phyloP scores from a whole-genome alignment of 208 protist species.

The Porcisia hertigi region DNA sequence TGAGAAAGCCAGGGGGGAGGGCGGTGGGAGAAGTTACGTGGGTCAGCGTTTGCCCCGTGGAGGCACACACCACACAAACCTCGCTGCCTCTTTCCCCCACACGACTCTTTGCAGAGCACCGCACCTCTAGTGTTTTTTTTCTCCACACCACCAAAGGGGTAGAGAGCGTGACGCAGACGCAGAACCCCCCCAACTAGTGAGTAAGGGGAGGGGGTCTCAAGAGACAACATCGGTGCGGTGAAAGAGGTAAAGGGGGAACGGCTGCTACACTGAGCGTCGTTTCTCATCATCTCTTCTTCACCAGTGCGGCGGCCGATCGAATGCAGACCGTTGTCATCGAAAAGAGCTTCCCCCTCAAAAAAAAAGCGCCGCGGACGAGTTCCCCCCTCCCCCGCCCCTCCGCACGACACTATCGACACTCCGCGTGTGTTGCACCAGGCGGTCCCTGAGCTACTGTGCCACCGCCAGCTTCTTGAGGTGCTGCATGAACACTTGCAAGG shows the following conservation, averaged over 20 bases:
- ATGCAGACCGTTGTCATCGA: not conserved
- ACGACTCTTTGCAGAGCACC: not conserved
- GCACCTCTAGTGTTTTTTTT: not conserved
- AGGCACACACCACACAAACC: not conserved
- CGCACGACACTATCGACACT: not conserved
- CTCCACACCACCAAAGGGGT: not conserved
- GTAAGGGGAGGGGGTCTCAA: not conserved
- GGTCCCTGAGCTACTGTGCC: slow-evolving; percentile 37
- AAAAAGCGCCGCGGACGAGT: not conserved
- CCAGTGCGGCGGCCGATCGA: not conserved
- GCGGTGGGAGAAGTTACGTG: not conserved
- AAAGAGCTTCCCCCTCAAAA: not conserved
- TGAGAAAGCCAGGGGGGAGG: not conserved
- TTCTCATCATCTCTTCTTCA: not conserved
- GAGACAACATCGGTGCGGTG: not conserved
- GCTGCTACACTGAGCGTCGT: not conserved
- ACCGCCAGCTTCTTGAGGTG: slow-evolving; percentile 97
- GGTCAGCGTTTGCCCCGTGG: not conserved
- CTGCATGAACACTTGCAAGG: slow-evolving; percentile 96
- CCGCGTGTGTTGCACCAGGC: not conserved
- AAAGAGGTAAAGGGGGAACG: not conserved
- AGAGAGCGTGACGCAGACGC: not conserved
- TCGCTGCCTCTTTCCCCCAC: not conserved
- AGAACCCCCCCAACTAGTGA: not conserved
- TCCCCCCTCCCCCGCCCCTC: not conserved